These are phyloP conservation scores for Leishmania guyanensis DNA, from an alignment of 208 protist species.

Conservation along the genomic window DNA sequence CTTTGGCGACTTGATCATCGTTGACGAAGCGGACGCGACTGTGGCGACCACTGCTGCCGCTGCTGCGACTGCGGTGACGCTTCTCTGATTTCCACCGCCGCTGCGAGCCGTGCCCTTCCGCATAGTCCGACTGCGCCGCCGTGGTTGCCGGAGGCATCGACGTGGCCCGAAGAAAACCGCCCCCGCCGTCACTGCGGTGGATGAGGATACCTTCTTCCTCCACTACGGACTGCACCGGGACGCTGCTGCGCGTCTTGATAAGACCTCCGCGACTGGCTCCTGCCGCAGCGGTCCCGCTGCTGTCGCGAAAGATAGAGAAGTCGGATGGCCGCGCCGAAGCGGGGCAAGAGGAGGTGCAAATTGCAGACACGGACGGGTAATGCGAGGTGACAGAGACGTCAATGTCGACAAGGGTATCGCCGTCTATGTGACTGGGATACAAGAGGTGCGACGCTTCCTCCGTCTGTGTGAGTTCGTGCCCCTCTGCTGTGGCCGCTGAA, in stretches of 20 bases:
- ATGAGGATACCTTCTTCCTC: constrained; percentile 27
- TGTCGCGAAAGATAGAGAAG: constrained; percentile 82
- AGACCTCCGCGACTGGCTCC: not conserved
- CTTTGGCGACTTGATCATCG: constrained; percentile 15
- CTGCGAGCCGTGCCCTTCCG: constrained; percentile 2
- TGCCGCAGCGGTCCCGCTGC: constrained; percentile 15
- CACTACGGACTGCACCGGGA: constrained; percentile 6
- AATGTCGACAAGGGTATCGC: constrained; percentile 23
- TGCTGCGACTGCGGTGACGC: constrained; percentile 30
- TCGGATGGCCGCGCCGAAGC: constrained; percentile 56
- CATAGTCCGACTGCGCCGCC: not conserved
- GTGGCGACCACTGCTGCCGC: constrained; percentile 23
- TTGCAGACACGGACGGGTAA: constrained; percentile 25
- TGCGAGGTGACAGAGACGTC: constrained; percentile 34
- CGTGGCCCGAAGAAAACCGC: constrained; percentile 6
- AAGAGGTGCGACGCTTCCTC: constrained; percentile 22
- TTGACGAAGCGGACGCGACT: constrained; percentile 39
- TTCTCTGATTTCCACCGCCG: constrained; percentile 25
- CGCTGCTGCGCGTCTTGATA: constrained; percentile 14
- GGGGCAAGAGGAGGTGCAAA: constrained; percentile 28
- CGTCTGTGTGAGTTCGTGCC: constrained; percentile 17
- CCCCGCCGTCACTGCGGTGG: constrained; percentile 7
- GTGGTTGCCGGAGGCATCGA: constrained; percentile 8
- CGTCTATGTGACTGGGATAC: constrained; percentile 18
- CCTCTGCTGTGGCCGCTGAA: constrained; percentile 17